phyloP scores from a whole-genome alignment of 2,329 filamentous ascomycete species.

The Zymoseptoria pseudotritici region DNA sequence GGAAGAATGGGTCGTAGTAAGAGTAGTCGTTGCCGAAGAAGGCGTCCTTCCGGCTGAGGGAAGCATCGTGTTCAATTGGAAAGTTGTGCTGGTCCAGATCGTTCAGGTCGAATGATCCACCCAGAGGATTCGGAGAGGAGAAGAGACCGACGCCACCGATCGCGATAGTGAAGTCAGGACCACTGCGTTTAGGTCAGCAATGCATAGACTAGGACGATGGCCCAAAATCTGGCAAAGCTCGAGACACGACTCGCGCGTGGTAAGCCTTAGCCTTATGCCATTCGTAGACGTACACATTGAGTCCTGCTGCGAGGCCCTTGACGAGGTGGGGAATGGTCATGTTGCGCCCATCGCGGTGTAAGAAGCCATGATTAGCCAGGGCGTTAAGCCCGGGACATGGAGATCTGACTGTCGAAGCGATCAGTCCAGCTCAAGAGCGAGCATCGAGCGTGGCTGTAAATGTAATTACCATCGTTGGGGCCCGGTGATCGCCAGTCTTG shows the following conservation, averaged over 20 bases:
- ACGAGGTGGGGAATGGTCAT: slow-evolving; percentile 20
- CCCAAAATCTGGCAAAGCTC: too few relatives aligned
- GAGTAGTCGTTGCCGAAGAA: slow-evolving; percentile 25
- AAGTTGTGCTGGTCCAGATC: slow-evolving; percentile 23
- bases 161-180: slow-evolving; percentile 20
- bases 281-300: slow-evolving; percentile 9
- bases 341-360: slow-evolving; percentile 16
- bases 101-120: slow-evolving; percentile 18
- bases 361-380: slow-evolving; percentile 14
- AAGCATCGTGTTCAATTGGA: slow-evolving; percentile 31
- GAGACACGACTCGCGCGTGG: too few relatives aligned
- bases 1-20: slow-evolving; percentile 26
- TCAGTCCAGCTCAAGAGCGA: not conserved
- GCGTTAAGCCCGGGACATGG: slow-evolving; percentile 21
- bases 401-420: slow-evolving; percentile 11
- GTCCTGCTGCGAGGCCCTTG: slow-evolving; percentile 15
- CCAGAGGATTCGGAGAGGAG: slow-evolving; percentile 15
- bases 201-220: too few relatives aligned
- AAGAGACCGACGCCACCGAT: slow-evolving; percentile 19
- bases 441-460: not conserved
- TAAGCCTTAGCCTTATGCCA: too few relatives aligned
- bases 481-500: slow-evolving; percentile 14
- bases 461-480: slow-evolving; percentile 10
- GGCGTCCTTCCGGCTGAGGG: slow-evolving; percentile 26
- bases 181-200: not conserved